phyloP scores from a whole-genome alignment of 2,329 filamentous ascomycete genomes.

The Cephalotrichum gorgonifer region DNA sequence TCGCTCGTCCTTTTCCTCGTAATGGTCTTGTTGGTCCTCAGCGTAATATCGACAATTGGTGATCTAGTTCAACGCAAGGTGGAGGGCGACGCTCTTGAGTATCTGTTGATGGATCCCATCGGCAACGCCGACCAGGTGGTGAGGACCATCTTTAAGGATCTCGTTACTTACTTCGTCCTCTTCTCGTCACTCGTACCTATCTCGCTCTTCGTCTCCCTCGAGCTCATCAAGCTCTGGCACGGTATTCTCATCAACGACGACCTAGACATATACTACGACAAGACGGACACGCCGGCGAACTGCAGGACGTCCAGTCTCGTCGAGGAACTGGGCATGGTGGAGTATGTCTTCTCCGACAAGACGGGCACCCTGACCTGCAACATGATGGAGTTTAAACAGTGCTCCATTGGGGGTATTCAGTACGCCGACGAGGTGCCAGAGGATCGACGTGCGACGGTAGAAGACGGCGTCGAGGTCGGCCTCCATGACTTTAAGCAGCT shows the following conservation, averaged over 20 bases:
- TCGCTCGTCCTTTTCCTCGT: conserved; percentile 86
- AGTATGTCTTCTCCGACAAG: conserved; percentile 98
- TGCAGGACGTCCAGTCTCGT: conserved; percentile 94
- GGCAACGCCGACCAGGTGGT: conserved; percentile 45
- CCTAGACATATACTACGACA: conserved; percentile 94
- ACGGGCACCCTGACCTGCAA: conserved; percentile 95
- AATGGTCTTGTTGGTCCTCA: conserved; percentile 70
- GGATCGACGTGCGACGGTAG: conserved; percentile 72
- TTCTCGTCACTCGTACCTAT: conserved; percentile 96
- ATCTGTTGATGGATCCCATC: conserved; percentile 58
- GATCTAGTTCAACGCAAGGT: conserved; percentile 72
- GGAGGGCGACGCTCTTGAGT: conserved; percentile 51
- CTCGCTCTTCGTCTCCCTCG: conserved; percentile 93
- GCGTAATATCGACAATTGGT: conserved; percentile 82
- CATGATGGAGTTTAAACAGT: conserved; percentile 97
- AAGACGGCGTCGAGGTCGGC: conserved; percentile 68
- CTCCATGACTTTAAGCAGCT: conserved; percentile 78
- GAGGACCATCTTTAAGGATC: conserved; percentile 80
- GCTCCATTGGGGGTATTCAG: conserved; percentile 84
- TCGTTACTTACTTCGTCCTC: conserved; percentile 96
- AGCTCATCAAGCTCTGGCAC: conserved; percentile 96
- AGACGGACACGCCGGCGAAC: conserved; percentile 88
- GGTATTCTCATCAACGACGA: conserved; percentile 97
- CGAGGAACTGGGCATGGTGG: conserved; percentile 94
- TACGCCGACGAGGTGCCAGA: conserved; percentile 90